phyloP scores from a whole-genome alignment of 1,284 basidiomycete species.

The Leucoagaricus sp. region DNA sequence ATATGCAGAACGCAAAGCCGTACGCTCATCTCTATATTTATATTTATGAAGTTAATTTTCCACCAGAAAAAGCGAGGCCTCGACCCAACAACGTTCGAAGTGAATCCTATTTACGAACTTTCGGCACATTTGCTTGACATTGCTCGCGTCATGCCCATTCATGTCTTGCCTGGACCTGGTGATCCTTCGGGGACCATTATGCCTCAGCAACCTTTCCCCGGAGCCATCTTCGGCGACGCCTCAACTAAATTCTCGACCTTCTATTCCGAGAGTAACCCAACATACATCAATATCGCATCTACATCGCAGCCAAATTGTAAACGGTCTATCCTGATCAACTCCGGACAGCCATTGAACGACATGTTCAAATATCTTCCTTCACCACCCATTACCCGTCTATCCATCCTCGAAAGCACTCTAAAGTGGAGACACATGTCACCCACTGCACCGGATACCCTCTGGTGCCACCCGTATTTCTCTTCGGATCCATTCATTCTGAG shows the following conservation, averaged over 20 bases:
- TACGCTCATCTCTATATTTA: no score
- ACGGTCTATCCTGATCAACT: conserved; percentile 75
- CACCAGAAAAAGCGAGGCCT: conserved; percentile 64
- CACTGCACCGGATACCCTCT: conserved; percentile 97
- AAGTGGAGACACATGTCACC: conserved; percentile 97
- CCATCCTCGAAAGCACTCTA: conserved; percentile 79
- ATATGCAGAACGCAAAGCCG: conserved; percentile 61
- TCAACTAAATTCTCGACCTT: conserved; percentile 63
- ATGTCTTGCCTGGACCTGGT: conserved; percentile 81
- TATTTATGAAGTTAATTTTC: no score
- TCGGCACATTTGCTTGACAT: conserved; percentile 76
- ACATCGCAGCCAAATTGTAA: conserved; percentile 23
- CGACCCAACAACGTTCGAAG: conserved; percentile 64
- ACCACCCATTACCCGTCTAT: conserved; percentile 66
- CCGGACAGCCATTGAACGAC: conserved; percentile 94
- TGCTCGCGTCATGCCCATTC: conserved; percentile 72
- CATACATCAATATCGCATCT: conserved; percentile 69
- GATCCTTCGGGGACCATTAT: conserved; percentile 90
- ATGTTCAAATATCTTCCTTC: conserved; percentile 90
- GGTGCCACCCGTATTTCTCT: conserved; percentile 94
- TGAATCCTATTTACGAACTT: conserved; percentile 74
- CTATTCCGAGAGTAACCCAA: conserved; percentile 86
- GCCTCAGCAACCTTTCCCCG: conserved; percentile 93
- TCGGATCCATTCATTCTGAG: conserved; percentile 89
- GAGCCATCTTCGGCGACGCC: conserved; percentile 84